Conservation (phyloP, 805 yeast genomes). For the Candida ulmi region DNA sequence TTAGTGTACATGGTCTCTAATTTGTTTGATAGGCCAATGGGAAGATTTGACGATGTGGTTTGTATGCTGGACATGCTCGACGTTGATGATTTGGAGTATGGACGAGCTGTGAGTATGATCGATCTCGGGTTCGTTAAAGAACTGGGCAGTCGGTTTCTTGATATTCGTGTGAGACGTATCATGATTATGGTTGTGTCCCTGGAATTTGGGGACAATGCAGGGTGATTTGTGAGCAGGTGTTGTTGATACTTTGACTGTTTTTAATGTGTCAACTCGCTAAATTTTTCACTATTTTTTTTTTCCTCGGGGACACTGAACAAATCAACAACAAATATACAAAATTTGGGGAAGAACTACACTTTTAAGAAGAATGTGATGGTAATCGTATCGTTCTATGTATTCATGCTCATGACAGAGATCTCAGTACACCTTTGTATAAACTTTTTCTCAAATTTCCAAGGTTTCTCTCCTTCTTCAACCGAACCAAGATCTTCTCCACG, state of each 20-base stretch:
- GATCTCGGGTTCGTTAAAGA: background rate
- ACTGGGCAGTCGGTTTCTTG: background rate
- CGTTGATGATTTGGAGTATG: background rate
- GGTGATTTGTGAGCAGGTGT: too few species aligned
- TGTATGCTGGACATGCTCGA: background rate
- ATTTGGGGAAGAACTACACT: too few species aligned
- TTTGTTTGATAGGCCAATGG: background rate
- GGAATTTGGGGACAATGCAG: too few species aligned
- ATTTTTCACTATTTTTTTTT: background rate
- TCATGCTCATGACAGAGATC: background rate
- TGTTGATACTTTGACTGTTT: too few species aligned
- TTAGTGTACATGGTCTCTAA: background rate
- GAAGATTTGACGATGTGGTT: background rate
- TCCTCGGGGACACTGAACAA: background rate
- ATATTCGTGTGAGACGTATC: background rate
- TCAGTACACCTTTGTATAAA: conserved; percentile 11
- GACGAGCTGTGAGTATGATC: background rate
- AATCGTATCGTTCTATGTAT: too few species aligned
- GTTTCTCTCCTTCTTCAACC: conserved; percentile 15
- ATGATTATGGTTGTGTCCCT: background rate
- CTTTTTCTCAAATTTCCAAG: conserved; percentile 9
- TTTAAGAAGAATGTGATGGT: too few species aligned
- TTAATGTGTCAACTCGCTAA: background rate
- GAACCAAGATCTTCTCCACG: conserved; percentile 15
- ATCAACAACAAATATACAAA: too few species aligned